Evolutionary conservation across 2,329 filamentous ascomycete genomes (phyloP).

Genomic region (Coniochaeta hoffmannii): DNA sequence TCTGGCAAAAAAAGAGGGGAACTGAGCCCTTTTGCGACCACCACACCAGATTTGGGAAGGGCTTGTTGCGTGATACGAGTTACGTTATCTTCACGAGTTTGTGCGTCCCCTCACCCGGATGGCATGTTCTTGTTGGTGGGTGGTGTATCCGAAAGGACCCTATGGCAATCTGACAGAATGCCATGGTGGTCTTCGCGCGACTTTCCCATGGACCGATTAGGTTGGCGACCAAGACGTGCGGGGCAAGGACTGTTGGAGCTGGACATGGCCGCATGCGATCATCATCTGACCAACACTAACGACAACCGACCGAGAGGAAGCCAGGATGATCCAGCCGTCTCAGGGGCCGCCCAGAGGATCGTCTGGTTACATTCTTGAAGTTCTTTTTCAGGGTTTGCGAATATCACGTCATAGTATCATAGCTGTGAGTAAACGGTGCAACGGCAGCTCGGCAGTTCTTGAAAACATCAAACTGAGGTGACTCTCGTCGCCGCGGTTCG

Average conservation of each 20-base stretch:
- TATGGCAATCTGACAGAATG: not conserved
- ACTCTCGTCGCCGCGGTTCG: not conserved
- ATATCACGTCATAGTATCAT: not conserved
- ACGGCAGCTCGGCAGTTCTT: no score
- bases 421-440: not conserved
- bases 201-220: conserved; percentile 1
- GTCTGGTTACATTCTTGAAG: not conserved
- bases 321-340: not conserved
- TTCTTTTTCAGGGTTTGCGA: not conserved
- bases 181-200: not conserved
- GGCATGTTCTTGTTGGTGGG: no score
- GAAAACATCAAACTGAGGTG: no score
- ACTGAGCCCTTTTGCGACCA: no score
- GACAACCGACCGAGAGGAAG: not conserved
- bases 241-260: not conserved
- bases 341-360: not conserved
- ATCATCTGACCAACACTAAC: not conserved
- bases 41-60: no score
- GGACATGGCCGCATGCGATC: not conserved
- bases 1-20: no score
- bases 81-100: no score
- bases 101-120: no score
- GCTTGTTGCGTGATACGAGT: no score
- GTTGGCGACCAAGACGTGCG: not conserved
- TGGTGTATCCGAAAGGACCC: no score